Conservation (phyloP, 2,329 filamentous ascomycete genomes). For the Mycosphaerella arachidis region DNA sequence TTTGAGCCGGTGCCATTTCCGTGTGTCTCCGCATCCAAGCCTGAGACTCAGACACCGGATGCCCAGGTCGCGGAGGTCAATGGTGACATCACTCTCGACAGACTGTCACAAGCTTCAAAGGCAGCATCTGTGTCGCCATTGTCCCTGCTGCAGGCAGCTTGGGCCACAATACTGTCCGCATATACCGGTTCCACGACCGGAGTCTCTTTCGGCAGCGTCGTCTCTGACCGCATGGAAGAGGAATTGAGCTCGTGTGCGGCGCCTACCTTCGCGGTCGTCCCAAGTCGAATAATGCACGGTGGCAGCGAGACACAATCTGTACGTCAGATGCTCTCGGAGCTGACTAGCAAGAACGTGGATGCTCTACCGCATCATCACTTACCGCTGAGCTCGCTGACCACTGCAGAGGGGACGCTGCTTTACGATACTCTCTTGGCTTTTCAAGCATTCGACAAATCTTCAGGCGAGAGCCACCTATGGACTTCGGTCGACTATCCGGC, state of each 20-base stretch:
- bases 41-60: background rate
- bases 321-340: background rate
- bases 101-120: slow-evolving; percentile 2
- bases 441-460: slow-evolving; percentile 12
- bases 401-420: slow-evolving; percentile 11
- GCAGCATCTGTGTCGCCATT: slow-evolving; percentile 3
- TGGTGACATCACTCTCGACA: slow-evolving; percentile 3
- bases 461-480: slow-evolving; percentile 5
- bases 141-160: slow-evolving; percentile 11
- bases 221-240: slow-evolving; percentile 62
- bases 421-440: slow-evolving; percentile 17
- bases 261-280: slow-evolving; percentile 29
- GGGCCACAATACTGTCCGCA: slow-evolving; percentile 7
- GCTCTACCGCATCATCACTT: slow-evolving; percentile 10
- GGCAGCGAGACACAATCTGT: background rate
- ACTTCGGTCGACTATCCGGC: slow-evolving; percentile 31
- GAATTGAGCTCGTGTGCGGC: slow-evolving; percentile 32
- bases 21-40: slow-evolving; percentile 5
- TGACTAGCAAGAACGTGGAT: slow-evolving; percentile 10
- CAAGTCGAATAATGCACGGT: slow-evolving; percentile 23
- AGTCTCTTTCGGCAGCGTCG: slow-evolving; percentile 68
- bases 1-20: slow-evolving; percentile 8
- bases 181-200: slow-evolving; percentile 45
- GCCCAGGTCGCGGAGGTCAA: slow-evolving; percentile 7
- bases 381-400: slow-evolving; percentile 10